Conservation (phyloP, 2,329 filamentous ascomycete genomes). For the Alternaria dauci region DNA sequence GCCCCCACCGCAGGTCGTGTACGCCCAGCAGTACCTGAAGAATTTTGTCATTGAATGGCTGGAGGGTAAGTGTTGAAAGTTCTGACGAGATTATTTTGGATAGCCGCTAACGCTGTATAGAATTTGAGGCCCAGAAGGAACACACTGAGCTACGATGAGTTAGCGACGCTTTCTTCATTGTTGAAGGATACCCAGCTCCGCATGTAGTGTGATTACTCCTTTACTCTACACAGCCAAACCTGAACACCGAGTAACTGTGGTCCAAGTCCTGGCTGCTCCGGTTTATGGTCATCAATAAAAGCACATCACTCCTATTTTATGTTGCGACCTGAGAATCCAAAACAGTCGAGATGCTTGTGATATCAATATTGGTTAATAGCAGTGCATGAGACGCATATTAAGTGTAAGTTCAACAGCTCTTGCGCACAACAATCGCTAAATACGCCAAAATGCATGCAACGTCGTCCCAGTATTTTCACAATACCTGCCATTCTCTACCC, state of each 20-base stretch:
- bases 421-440: background rate
- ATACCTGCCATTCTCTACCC: no score
- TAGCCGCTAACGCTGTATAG: background rate
- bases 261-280: background rate
- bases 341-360: background rate
- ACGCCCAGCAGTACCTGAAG: constrained; percentile 66
- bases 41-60: constrained; percentile 74
- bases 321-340: background rate
- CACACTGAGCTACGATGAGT: constrained; percentile 3
- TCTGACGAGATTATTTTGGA: background rate
- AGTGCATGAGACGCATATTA: background rate
- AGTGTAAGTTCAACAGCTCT: background rate
- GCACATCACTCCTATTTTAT: background rate
- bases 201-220: no score
- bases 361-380: background rate
- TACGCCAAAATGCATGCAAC: background rate
- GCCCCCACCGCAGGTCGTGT: constrained; percentile 66
- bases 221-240: background rate
- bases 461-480: no score
- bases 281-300: background rate
- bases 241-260: background rate
- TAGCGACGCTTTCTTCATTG: background rate
- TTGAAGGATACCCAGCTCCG: background rate
- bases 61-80: constrained; percentile 47
- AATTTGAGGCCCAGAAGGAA: constrained; percentile 8